phyloP scores from a whole-genome alignment of 208 protist genomes.

The Vickermania spadyakhi region DNA sequence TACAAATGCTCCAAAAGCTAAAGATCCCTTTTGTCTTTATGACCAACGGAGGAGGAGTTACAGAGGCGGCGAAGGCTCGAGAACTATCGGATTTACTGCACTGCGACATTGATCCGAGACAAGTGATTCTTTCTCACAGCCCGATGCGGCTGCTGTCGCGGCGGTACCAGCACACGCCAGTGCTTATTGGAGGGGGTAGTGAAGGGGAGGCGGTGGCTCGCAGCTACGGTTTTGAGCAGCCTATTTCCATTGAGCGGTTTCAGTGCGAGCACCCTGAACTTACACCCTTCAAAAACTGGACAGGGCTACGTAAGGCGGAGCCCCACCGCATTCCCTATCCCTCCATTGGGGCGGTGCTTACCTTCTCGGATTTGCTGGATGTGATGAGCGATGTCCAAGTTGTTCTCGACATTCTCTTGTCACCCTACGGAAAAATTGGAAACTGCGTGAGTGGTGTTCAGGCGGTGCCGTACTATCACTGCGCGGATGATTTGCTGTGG shows the following conservation, averaged over 20 bases:
- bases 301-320: neutral
- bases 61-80: constrained; percentile 61
- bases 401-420: constrained; percentile 64
- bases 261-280: constrained; percentile 71
- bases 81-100: constrained; percentile 54
- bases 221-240: constrained; percentile 61
- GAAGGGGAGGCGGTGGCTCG: constrained; percentile 39
- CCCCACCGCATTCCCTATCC: constrained; percentile 27
- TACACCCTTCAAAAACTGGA: constrained; percentile 68
- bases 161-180: constrained; percentile 25
- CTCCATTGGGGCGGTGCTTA: constrained; percentile 49
- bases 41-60: constrained; percentile 63
- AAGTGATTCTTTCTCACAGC: constrained; percentile 68
- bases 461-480: constrained; percentile 55
- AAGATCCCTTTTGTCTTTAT: constrained; percentile 78
- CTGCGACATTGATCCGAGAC: constrained; percentile 30
- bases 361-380: constrained; percentile 70
- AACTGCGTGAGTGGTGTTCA: constrained; percentile 44
- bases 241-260: constrained; percentile 57
- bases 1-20: constrained; percentile 49
- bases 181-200: constrained; percentile 57
- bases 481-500: constrained; percentile 73
- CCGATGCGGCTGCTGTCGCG: constrained; percentile 70
- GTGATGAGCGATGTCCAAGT: constrained; percentile 74
- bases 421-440: constrained; percentile 40